Evolutionary conservation across 2,329 filamentous ascomycete genomes (phyloP).

Genomic region (Sclerotinia subarctica): DNA sequence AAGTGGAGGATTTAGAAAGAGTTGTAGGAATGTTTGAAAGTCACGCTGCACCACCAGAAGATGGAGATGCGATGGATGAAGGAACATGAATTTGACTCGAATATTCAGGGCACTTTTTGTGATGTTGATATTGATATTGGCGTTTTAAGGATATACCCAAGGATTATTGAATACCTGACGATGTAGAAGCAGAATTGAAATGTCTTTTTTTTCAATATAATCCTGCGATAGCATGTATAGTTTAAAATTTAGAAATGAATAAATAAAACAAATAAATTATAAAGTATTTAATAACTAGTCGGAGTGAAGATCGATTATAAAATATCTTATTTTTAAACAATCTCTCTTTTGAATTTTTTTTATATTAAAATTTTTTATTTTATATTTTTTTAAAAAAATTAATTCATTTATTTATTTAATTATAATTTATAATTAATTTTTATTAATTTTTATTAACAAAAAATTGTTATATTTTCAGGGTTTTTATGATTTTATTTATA

Average conservation of each 20-base stretch:
- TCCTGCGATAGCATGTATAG: neutral
- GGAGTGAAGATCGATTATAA: neutral
- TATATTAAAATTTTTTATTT: too few relatives aligned
- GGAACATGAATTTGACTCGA: neutral
- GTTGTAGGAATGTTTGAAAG: slow-evolving; percentile 47
- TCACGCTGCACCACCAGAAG: slow-evolving; percentile 14
- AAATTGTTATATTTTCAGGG: too few relatives aligned
- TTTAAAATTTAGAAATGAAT: neutral
- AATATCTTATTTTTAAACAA: too few relatives aligned
- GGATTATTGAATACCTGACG: neutral
- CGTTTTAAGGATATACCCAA: slow-evolving; percentile 21
- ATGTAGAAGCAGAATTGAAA: neutral
- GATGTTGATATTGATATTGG: slow-evolving; percentile 7
- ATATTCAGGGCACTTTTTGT: neutral
- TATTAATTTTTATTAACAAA: too few relatives aligned
- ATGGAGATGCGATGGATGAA: slow-evolving; percentile 33
- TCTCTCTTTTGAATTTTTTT: too few relatives aligned
- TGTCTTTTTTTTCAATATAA: neutral
- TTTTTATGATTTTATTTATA: too few relatives aligned
- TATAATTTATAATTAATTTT: too few relatives aligned
- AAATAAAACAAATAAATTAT: neutral
- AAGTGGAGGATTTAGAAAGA: slow-evolving; percentile 57
- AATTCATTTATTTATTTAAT: too few relatives aligned
- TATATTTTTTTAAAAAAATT: too few relatives aligned
- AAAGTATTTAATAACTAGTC: neutral